phyloP scores from a whole-genome alignment of 768 basidiomycete genomes.

The Coprinellus aureogranulatus region DNA sequence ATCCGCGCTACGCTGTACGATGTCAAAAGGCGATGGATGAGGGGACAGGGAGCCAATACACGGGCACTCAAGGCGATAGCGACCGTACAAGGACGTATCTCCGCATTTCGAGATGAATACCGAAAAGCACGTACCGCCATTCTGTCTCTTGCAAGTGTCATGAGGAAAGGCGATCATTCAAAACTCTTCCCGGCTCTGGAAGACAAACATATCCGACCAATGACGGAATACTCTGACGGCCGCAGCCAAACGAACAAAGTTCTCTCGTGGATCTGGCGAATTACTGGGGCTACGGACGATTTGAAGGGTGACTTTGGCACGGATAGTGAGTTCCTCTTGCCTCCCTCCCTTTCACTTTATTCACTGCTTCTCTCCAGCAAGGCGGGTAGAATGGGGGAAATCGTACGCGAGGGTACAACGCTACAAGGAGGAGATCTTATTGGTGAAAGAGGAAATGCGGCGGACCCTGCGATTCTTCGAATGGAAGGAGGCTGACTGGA shows the following conservation, averaged over 20 bases:
- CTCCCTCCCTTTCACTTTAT: not conserved
- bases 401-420: not conserved
- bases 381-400: conserved; percentile 1
- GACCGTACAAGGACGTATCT: conserved; percentile 16
- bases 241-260: too few species aligned
- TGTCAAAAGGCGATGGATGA: conserved; percentile 18
- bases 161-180: too few species aligned
- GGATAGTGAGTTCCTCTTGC: not conserved
- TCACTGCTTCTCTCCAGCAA: not conserved
- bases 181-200: not conserved
- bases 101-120: conserved; percentile 16
- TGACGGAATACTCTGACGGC: too few species aligned
- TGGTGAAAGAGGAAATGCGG: conserved; percentile 17
- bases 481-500: conserved; percentile 14
- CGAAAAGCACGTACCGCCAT: not conserved
- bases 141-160: not conserved
- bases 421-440: conserved; percentile 12
- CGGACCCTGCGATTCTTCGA: conserved; percentile 5
- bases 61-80: conserved; percentile 17
- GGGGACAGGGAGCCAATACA: conserved; percentile 22
- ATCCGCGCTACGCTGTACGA: conserved; percentile 17
- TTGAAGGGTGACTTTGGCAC: not conserved
- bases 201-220: too few species aligned
- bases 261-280: too few species aligned
- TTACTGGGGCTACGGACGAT: too few species aligned